These are phyloP conservation scores for Colletotrichum sp. DNA, from an alignment of 2,329 filamentous ascomycete species.

Conservation along the genomic window DNA sequence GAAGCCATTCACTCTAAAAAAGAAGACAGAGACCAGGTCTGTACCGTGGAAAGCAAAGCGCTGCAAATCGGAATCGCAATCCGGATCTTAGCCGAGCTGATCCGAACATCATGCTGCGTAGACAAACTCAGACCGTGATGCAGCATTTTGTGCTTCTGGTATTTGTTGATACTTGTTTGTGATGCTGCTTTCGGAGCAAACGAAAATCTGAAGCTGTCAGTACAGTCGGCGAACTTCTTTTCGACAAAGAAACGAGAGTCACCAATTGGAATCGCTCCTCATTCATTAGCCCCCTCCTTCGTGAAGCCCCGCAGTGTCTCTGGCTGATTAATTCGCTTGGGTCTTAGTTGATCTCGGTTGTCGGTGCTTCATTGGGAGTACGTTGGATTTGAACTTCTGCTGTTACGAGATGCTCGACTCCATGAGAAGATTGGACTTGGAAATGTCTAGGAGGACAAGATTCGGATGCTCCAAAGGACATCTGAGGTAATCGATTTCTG, in stretches of 20 bases:
- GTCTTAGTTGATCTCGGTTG: not conserved
- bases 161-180: not conserved
- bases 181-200: not conserved
- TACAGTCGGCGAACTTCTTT: too few relatives aligned
- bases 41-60: not conserved
- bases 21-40: not conserved
- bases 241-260: too few relatives aligned
- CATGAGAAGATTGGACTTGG: too few relatives aligned
- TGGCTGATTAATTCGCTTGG: not conserved
- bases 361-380: not conserved
- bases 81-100: not conserved
- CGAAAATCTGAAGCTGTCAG: not conserved
- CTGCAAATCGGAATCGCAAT: not conserved
- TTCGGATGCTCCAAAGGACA: too few relatives aligned
- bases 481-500: too few relatives aligned
- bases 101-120: not conserved
- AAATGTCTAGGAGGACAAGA: too few relatives aligned
- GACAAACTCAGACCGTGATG: not conserved
- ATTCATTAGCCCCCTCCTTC: not conserved
- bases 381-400: not conserved
- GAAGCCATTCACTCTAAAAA: not conserved
- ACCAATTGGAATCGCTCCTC: not conserved
- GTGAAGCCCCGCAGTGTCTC: not conserved
- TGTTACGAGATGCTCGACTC: not conserved
- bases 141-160: not conserved